These are phyloP conservation scores for Talaromyces wortmannii DNA, from an alignment of 495 filamentous ascomycete species.

Conservation along the genomic window DNA sequence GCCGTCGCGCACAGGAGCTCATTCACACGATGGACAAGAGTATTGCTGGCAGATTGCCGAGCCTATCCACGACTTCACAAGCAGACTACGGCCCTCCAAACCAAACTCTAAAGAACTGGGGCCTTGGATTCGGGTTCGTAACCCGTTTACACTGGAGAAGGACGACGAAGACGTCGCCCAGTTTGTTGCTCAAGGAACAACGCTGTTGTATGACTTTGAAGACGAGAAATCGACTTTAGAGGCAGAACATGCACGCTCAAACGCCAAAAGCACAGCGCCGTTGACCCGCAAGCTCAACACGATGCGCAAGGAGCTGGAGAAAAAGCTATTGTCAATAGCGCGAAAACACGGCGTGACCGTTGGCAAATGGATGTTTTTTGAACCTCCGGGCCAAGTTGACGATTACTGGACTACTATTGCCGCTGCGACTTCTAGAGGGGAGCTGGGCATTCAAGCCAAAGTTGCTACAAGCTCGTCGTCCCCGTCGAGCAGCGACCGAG, in stretches of 20 bases:
- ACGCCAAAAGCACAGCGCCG: conserved; percentile 21
- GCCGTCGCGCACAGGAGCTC: background rate
- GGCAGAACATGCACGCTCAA: conserved; percentile 25
- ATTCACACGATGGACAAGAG: background rate
- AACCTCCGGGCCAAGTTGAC: conserved; percentile 47
- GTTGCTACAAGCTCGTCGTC: conserved; percentile 50
- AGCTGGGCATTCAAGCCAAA: conserved; percentile 64
- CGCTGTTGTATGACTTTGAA: conserved; percentile 35
- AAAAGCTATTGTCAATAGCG: conserved; percentile 51
- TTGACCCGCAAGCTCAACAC: conserved; percentile 44
- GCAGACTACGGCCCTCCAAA: conserved; percentile 57
- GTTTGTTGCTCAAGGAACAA: conserved; percentile 35
- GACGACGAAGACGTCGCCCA: conserved; percentile 24
- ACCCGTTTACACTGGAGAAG: conserved; percentile 33
- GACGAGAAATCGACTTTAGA: conserved; percentile 29
- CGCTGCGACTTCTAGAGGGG: conserved; percentile 51
- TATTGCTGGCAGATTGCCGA: conserved; percentile 29
- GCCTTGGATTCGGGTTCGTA: conserved; percentile 63
- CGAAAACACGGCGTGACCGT: conserved; percentile 42
- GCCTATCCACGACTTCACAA: conserved; percentile 52
- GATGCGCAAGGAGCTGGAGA: conserved; percentile 40
- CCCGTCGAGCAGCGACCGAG: conserved; percentile 20
- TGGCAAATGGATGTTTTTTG: conserved; percentile 91
- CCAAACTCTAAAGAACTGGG: conserved; percentile 29
- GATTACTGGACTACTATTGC: conserved; percentile 56